Percentiles rank a stretch among this genome's conserved stretches.
phyloP scores from a whole-genome alignment of 176 grass and related monocot genomes.

The Rhynchospora tenuis region DNA sequence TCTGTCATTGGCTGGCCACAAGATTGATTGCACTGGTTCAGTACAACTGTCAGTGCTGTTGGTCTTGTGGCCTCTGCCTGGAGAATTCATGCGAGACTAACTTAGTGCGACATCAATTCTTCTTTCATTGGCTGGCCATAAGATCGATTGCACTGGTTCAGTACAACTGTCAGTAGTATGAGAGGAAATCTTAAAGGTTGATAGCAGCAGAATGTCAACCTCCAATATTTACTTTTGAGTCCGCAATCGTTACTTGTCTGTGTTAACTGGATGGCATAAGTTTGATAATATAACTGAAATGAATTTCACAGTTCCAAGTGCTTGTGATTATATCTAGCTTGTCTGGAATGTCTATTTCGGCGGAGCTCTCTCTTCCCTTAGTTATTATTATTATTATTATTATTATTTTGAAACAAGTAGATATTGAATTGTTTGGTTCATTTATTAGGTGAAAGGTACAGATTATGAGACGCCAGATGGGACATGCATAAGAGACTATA shows the following conservation, averaged over 20 bases:
- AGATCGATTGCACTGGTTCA: neutral
- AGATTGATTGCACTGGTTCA: too few relatives aligned
- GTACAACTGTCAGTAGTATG: neutral
- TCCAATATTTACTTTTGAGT: neutral
- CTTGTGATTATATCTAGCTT: neutral
- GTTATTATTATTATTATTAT: too few relatives aligned
- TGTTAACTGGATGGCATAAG: neutral
- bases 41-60: neutral
- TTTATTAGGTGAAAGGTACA: constrained; percentile 70
- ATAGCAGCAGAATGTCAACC: neutral
- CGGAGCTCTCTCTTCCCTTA: too few relatives aligned
- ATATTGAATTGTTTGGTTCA: constrained; percentile 2
- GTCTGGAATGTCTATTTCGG: too few relatives aligned
- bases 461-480: constrained; percentile 82
- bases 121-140: neutral
- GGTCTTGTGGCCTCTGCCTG: neutral
- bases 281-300: neutral
- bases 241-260: neutral
- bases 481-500: constrained; percentile 86
- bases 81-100: neutral
- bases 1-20: too few relatives aligned
- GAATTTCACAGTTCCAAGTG: neutral
- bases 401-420: too few relatives aligned
- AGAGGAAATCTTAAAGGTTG: neutral
- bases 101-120: neutral